Base-by-base conservation (phyloP, 768 basidiomycete species). In the Hortiboletus campestris region DNA sequence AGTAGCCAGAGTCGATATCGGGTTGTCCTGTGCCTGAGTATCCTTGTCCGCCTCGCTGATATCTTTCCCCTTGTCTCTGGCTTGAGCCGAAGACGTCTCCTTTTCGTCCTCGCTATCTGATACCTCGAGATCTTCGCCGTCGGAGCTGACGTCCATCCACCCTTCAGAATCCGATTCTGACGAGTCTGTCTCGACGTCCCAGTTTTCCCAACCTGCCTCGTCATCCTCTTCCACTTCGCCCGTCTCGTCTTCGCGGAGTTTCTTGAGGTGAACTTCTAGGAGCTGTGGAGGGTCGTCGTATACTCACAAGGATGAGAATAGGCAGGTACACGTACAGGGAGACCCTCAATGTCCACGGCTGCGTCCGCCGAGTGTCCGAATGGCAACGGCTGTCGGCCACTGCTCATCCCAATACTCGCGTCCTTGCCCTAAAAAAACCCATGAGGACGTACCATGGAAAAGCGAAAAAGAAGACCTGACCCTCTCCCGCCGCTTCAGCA, bases 401-500 rank as follows among this genome's bases (percentile, higher is more conserved):
- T 72, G n/a, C 78, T 75, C 40, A 89, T 71, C 25, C 85, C 85
- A 78, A 96, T 92, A 43, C 80, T 85, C 12, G 92, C 95, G 31
- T 89, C 87, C 79, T 98, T 98, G 44, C 97, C 96, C 89, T 91
- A 59, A 22, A 13, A 43, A 51, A 9, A 25, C 25, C 28, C 35
- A 50, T 63, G 54, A 61, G 43, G 36, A 22, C 10, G 12, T 4
- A 22, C n/a, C 8, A 47, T 2, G 12, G 22, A 22, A 20, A 22
- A 13, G 4, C 11, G 31, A 45, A 50, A 32, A 46, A 54, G 12
- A 51, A 36, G 31, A 22, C 68, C 85, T 49, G 59, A 91, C 91
- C 63, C 94, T 75, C 67, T 98, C 96, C 54, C 92, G 78, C 59
- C 85, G 79, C 72, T 93, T 96, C 63, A 99, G 77, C 82, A 98